Evolutionary conservation across 139 green algal genomes (phyloP).

Genomic region (Volvox reticuliferus): DNA sequence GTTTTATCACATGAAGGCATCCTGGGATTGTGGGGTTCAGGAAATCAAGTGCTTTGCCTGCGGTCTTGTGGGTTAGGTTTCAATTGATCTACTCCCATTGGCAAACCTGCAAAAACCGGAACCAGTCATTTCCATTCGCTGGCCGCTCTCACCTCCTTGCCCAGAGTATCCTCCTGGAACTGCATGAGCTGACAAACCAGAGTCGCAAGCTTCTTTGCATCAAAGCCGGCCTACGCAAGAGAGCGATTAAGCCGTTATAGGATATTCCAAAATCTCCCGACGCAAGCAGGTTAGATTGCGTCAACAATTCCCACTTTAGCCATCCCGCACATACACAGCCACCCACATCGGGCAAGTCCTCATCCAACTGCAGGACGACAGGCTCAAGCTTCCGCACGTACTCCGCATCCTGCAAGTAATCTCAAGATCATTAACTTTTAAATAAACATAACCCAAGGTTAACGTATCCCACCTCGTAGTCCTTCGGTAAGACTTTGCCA

Average conservation of each 20-base stretch:
- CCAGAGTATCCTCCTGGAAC: conserved; percentile 87
- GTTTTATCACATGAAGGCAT: too few species aligned
- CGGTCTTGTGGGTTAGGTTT: too few species aligned
- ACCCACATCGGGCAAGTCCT: conserved; percentile 59
- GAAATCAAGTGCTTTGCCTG: too few species aligned
- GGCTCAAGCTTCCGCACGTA: conserved; percentile 62
- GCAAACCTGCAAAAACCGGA: too few species aligned
- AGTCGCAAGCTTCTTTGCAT: conserved; percentile 65
- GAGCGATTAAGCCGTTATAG: neutral
- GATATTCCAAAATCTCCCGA: neutral
- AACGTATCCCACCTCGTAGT: conserved; percentile 63
- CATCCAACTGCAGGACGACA: conserved; percentile 62
- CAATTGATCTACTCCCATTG: too few species aligned
- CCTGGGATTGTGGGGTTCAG: too few species aligned
- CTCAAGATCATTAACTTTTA: neutral
- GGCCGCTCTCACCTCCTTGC: conserved; percentile 64
- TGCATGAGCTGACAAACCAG: conserved; percentile 80
- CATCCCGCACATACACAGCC: neutral
- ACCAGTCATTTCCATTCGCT: too few species aligned
- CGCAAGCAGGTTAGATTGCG: neutral
- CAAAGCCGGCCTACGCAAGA: conserved; percentile 62
- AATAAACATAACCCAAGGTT: neutral
- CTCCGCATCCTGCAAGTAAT: conserved; percentile 63
- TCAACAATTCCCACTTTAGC: neutral
- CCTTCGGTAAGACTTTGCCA: conserved; percentile 67